Base-by-base conservation (phyloP, 176 grass and related monocot species). In the Poa pratensis region DNA sequence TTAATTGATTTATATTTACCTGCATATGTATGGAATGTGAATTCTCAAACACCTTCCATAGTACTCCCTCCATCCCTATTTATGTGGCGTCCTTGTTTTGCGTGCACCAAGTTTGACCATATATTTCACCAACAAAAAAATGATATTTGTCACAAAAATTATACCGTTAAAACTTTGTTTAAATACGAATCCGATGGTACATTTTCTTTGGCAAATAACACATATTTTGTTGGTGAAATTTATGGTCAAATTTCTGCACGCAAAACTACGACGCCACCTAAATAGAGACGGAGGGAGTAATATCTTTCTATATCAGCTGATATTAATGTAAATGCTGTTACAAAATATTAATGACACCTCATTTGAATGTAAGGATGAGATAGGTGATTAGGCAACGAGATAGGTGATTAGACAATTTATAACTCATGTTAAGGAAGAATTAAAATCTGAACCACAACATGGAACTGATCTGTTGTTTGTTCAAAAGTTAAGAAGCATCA, bases 331-430 rank as follows among this genome's bases (percentile, higher is more conserved):
- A 49, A 67, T 85, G 71, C 42, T 72, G 42, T 9, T 77, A 71
- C 64, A 10, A 72, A 77, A 65, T 18, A 87, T 32, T 18, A 59
- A 84, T 20, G 64, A 8, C 80, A 83, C n/a, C 46, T 87, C 19
- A 45, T 50, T 19, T 52, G 10, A 76, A 85, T 11, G 43, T 43
- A 78, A 58, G 8, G 7, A 58, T 58, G 3, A 22, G 23, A 71
- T 35, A 70, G 39, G 40, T 49, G 9, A 76, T 22, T 7, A 15
- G 46, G 46, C 3, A 43, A 43, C 7, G 3, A 22, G 32, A 71
- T 46, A 61, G 39, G 28, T 49, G 9, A 76, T 58, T 7, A 49
- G 45, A 7, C 3, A 53, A 70, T 73, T 78, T 30, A 82, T 65
- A 26, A 9, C n/a, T 61, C 61, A 81, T 76, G 62, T 15, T 16